A percentile compares a stretch with the other conserved stretches of the same genome.
Evolutionary conservation across 1,139 yeast genomes (phyloP).

Genomic region (Geotrichum klebahnii): DNA sequence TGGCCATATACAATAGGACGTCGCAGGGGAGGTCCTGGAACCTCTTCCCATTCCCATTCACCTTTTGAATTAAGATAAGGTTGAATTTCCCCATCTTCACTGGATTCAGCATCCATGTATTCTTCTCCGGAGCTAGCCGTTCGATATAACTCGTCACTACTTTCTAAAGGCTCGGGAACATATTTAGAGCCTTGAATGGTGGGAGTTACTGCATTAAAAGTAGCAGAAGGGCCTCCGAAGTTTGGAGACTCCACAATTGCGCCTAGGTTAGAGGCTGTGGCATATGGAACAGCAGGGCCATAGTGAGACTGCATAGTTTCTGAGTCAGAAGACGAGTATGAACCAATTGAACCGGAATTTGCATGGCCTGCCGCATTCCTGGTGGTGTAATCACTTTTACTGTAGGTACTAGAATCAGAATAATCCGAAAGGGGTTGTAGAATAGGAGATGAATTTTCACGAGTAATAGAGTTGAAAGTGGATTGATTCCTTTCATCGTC

Average conservation of each 20-base stretch:
- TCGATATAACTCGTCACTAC: constrained; percentile 23
- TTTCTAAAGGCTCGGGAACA: constrained; percentile 24
- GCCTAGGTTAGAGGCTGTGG: constrained; percentile 12
- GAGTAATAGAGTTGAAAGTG: background rate
- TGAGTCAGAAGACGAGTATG: constrained; percentile 21
- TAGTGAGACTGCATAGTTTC: constrained; percentile 12
- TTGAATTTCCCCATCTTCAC: constrained; percentile 29
- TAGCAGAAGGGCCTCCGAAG: background rate
- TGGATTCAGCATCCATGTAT: constrained; percentile 21
- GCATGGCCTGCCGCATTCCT: too few species aligned
- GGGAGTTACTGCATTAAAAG: background rate
- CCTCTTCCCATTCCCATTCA: constrained; percentile 36
- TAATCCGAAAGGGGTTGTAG: constrained; percentile 14
- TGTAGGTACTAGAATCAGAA: constrained; percentile 5
- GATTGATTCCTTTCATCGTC: constrained; percentile 14
- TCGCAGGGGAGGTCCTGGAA: constrained; percentile 20
- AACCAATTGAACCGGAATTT: constrained; percentile 19
- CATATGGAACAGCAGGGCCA: constrained; percentile 17
- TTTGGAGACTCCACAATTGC: constrained; percentile 17
- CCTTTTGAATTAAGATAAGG: constrained; percentile 38
- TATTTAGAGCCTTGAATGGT: background rate
- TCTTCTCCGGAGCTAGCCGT: constrained; percentile 31
- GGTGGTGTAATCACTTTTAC: background rate
- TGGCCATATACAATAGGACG: constrained; percentile 17
- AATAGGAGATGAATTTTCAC: constrained; percentile 19